Evolutionary conservation across 2,329 filamentous ascomycete genomes (phyloP), one percentile per base, ranked within the genome.

Genomic region (Pseudogymnoascus sp.): DNA sequence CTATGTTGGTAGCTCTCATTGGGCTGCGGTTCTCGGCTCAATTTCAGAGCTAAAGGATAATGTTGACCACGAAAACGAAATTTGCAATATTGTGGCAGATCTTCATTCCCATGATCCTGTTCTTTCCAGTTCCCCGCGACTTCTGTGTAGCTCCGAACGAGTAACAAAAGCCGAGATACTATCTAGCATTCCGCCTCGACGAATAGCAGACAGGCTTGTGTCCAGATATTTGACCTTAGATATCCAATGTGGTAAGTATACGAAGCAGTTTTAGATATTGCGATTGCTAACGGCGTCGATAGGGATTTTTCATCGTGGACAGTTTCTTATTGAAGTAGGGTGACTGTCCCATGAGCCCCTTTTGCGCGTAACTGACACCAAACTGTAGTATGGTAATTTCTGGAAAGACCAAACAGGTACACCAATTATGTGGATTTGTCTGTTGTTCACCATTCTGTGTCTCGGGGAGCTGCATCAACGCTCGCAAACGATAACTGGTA

Each of bases 1-100:
- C 62, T 72, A 72, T 67, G 65, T 72, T 60, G 62, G 67, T 47
- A 70, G 67, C 62, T 64, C 63, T 57, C 70, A 71, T 64, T 72
- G 70, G 70, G 66, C 66, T 30, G 67, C 70, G 12, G 67, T 72
- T 63, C 65, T 72, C 62, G 63, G 62, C 60, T 66, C 67, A 60
- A 70, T 72, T 60, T 64, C 47, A 62, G 70, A 62, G 38, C 63
- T 68, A 57, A 67, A 66, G 60, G 65, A 68, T 30, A 30, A 50
- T 50, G 8, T 30, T 18, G 43, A 30, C 14, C 14, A 30, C 7
- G 14, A 50, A 4, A 22, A 47, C 6, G 39, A 43, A 1, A 16
- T n/a, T 18, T 14, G 14, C n/a, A 4, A 28, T 47, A 16, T 28
- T 4, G n/a, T n/a, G n/a, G 30, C n/a, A 11, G 59, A 66, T 62